Percentiles rank a stretch among this genome's conserved stretches.
Conservation (phyloP, 305 asterid genomes). For the Fraxinus sp. region DNA sequence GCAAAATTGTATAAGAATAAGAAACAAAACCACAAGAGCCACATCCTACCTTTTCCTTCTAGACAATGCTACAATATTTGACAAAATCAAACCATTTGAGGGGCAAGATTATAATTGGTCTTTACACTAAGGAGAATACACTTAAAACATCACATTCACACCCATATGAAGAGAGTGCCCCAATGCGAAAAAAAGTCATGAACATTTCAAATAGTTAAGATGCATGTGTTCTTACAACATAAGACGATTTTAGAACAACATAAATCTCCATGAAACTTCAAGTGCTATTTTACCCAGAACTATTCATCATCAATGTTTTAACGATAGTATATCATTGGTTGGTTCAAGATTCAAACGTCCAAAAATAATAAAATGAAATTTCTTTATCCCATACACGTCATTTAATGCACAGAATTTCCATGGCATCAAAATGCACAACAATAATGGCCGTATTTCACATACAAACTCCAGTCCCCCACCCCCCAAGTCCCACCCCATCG, state of each 20-base stretch:
- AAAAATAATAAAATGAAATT: background rate
- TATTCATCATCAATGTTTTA: background rate
- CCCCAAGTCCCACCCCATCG: background rate
- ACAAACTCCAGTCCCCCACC: background rate
- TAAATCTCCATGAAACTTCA: background rate
- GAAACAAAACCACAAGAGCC: background rate
- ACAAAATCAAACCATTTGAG: background rate
- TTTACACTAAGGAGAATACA: background rate
- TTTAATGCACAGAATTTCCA: background rate
- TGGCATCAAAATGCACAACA: background rate
- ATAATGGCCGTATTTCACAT: constrained; percentile 7
- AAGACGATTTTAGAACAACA: background rate
- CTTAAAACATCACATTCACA: background rate
- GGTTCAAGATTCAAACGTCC: background rate
- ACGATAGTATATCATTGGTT: background rate
- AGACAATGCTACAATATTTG: background rate
- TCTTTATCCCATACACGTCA: background rate
- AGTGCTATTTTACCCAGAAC: background rate
- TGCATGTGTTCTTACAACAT: too few species aligned
- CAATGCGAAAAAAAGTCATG: background rate
- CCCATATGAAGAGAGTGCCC: background rate
- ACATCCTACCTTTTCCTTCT: background rate
- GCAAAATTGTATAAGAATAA: background rate
- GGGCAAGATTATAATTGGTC: background rate
- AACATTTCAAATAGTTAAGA: background rate